Evolutionary conservation across 371 early-diverging fungal species (phyloP), one percentile per base, ranked within the genome.

Genomic region (Mortierella sp.): DNA sequence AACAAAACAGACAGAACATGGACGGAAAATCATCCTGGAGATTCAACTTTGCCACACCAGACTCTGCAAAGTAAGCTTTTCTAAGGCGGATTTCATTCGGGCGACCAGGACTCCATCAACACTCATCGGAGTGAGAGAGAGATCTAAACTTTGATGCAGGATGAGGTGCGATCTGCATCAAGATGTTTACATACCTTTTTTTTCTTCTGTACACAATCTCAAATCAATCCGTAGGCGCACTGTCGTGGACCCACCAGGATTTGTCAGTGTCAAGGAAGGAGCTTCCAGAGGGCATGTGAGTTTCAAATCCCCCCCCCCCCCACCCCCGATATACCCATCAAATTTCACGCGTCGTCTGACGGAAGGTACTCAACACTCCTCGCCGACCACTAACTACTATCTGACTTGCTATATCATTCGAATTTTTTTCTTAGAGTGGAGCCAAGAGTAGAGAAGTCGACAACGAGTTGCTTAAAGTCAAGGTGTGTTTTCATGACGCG

Each of bases 161-260:
- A n/a, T n/a, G n/a, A n/a, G n/a, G n/a, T n/a, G n/a, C 37, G 14
- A 34, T 11, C 14, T 7, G 7, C 37, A 34, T 34, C 37, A 34
- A 4, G 37, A 34, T 34, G 37, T 14, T 34, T 7, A 34, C 37
- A 14, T 34, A 11, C 11, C 37, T 7, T 11, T 34, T 41, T 21
- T 7, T 11, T 34, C 48, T 21, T 23, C 21, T 21, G 11, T 27
- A 11, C 21, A 26, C 24, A 0, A 37, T 21, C n/a, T 39, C 21
- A 54, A 14, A 37, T 32, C 27, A 47, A 17, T 62, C 17, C n/a
- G n/a, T 44, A 73, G 59, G 26, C 63, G 63, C 43, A 43, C 8
- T 26, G 47, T 64, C 5, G 72, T 53, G 15, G 75, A 75, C 51
- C 75, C 75, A 17, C 75, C 75, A 51, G 75, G 75, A 68, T 75